Percentiles rank a stretch among this genome's conserved stretches.
These are phyloP conservation scores for Collybia sordida DNA, from an alignment of 768 basidiomycete species.

Conservation along the genomic window DNA sequence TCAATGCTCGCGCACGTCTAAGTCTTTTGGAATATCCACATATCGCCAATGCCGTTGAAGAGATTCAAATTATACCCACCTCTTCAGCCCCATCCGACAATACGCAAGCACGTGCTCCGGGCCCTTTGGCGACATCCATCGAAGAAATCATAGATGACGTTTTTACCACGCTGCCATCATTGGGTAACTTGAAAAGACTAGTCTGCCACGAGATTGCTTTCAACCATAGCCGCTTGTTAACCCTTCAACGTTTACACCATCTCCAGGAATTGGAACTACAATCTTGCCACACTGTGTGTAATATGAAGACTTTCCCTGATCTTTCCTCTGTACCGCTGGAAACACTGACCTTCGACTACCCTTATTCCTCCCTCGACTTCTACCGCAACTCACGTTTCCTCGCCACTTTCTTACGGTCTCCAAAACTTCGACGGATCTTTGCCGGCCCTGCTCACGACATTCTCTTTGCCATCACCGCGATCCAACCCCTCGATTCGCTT, in stretches of 20 bases:
- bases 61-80: constrained; percentile 14
- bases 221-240: constrained; percentile 3
- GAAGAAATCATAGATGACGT: constrained; percentile 10
- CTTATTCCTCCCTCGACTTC: constrained; percentile 7
- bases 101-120: neutral
- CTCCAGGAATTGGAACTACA: constrained; percentile 17
- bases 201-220: constrained; percentile 16
- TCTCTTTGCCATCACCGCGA: constrained; percentile 8
- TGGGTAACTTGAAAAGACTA: constrained; percentile 12
- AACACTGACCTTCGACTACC: constrained; percentile 10
- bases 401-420: constrained; percentile 9
- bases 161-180: constrained; percentile 12
- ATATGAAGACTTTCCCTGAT: constrained; percentile 8
- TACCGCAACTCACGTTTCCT: constrained; percentile 11
- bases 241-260: constrained; percentile 10
- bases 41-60: constrained; percentile 11
- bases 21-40: constrained; percentile 7
- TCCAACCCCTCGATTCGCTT: constrained; percentile 5
- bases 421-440: constrained; percentile 8
- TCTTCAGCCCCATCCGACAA: neutral
- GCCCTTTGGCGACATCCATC: constrained; percentile 1
- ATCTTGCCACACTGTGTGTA: constrained; percentile 13
- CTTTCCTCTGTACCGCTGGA: constrained; percentile 10
- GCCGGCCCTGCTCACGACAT: constrained; percentile 12
- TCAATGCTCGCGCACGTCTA: constrained; percentile 7